phyloP scores from a whole-genome alignment of 768 basidiomycete species.

The Podaxis carcinomalis region DNA sequence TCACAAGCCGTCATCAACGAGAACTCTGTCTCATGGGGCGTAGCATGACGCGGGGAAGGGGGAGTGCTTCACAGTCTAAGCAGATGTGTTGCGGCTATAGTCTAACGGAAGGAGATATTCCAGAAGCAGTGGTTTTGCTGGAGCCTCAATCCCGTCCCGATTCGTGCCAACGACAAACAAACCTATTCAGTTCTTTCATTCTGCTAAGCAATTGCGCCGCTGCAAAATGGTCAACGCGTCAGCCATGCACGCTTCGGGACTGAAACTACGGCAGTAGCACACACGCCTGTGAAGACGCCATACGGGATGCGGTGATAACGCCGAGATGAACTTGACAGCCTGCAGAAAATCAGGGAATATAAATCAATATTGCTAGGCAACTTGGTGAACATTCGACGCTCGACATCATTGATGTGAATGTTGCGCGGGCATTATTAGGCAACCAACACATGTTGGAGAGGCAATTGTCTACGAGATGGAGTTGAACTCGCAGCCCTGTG shows the following conservation, averaged over 20 bases:
- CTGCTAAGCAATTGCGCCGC: not conserved
- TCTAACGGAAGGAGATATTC: not conserved
- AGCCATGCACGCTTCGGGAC: not conserved
- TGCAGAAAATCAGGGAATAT: not conserved
- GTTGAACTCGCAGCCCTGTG: not conserved
- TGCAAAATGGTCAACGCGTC: not conserved
- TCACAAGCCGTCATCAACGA: not conserved
- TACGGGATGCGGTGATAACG: not conserved
- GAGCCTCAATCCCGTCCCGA: not conserved
- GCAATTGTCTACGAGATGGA: not conserved
- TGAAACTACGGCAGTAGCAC: not conserved
- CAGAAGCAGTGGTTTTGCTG: not conserved
- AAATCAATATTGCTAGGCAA: conserved; percentile 7
- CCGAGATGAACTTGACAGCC: not conserved
- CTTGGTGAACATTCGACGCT: not conserved
- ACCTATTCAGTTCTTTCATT: not conserved
- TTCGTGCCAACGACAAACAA: conserved; percentile 1
- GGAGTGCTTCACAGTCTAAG: not conserved
- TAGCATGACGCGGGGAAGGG: not conserved
- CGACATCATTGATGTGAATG: conserved; percentile 3
- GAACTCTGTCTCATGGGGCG: not conserved
- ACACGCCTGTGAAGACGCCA: not conserved
- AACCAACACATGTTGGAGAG: not conserved
- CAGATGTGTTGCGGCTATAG: not conserved
- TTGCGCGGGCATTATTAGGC: not conserved